These are phyloP conservation scores for Tricholoma bakamatsutake DNA, from an alignment of 768 basidiomycete species.

Conservation along the genomic window DNA sequence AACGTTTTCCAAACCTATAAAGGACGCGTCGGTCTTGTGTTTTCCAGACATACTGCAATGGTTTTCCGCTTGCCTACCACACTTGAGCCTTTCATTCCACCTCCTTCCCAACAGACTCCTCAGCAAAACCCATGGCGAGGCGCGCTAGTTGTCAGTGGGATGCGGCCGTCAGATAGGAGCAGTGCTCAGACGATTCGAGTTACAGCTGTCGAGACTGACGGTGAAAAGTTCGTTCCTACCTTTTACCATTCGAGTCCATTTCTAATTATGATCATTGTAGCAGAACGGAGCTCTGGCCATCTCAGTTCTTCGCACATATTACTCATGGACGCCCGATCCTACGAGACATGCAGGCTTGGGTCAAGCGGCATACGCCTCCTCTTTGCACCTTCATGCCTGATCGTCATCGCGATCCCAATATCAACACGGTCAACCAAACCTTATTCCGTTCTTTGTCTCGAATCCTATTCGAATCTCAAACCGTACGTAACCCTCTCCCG, in stretches of 20 bases:
- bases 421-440: conserved; percentile 44
- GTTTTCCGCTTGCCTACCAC: conserved; percentile 60
- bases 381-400: conserved; percentile 63
- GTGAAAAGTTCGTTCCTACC: conserved; percentile 51
- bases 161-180: conserved; percentile 40
- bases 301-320: conserved; percentile 38
- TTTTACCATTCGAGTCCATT: conserved; percentile 8
- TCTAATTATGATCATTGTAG: conserved; percentile 28
- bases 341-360: conserved; percentile 46
- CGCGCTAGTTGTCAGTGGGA: conserved; percentile 43
- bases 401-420: conserved; percentile 43
- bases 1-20: conserved; percentile 30
- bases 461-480: conserved; percentile 44
- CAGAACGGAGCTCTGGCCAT: conserved; percentile 54
- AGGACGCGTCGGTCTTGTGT: conserved; percentile 29
- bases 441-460: conserved; percentile 51
- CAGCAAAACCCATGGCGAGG: conserved; percentile 54
- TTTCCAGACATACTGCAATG: conserved; percentile 36
- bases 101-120: conserved; percentile 40
- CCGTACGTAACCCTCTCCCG: conserved; percentile 31
- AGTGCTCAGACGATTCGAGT: conserved; percentile 49
- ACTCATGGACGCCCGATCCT: conserved; percentile 36
- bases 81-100: conserved; percentile 52
- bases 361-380: conserved; percentile 39
- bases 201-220: conserved; percentile 64